Base-by-base conservation (phyloP, 108 stramenopile species). In the Skeletonema marinoi region DNA sequence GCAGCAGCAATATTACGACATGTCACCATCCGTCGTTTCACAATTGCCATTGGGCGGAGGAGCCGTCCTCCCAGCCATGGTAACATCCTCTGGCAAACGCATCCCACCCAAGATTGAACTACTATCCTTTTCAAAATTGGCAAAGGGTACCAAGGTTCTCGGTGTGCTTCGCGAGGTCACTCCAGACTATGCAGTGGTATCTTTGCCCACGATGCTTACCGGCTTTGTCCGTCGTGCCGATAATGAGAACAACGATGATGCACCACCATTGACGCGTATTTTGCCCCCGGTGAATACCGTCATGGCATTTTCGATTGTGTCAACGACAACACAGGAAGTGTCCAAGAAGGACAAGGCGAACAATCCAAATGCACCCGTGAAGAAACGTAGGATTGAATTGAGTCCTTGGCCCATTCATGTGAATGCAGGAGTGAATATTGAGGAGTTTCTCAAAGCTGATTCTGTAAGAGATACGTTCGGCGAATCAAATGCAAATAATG, bases 21-120 rank as follows among this genome's bases (percentile, higher is more conserved):
- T 48, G n/a, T 33, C 66, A 32, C 11, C 29, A 19, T 17, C 36
- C 10, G 54, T 62, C 42, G 31, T 60, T 36, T 64, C 68, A 14
- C 48, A 51, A 44, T 65, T 92, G 11, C 93, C 93, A 12, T 30
- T 94, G 38, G 93, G 93, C 25, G 93, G 93, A 16, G 93, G 93
- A 2, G 90, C 78, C 3, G 93, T 94, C 44, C 81, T 90, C 17
- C 74, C 81, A 6, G 81, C 88, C 11, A 32, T 74, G 51, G 30
- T 19, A 4, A 70, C 74, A 5, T 54, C 81, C 19, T 42, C 65
- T 46, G 62, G 59, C 3, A 58, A n/a, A 13, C 66, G 75, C 29
- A 69, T 74, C 8, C 78, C 82, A 9, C 68, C 88, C 56, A 77
- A 77, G 30, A 95, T 95, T 78, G 94, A 95, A 81, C 78, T 86